phyloP scores from a whole-genome alignment of 805 yeast genomes.

The Blastobotrys chiropterorum region DNA sequence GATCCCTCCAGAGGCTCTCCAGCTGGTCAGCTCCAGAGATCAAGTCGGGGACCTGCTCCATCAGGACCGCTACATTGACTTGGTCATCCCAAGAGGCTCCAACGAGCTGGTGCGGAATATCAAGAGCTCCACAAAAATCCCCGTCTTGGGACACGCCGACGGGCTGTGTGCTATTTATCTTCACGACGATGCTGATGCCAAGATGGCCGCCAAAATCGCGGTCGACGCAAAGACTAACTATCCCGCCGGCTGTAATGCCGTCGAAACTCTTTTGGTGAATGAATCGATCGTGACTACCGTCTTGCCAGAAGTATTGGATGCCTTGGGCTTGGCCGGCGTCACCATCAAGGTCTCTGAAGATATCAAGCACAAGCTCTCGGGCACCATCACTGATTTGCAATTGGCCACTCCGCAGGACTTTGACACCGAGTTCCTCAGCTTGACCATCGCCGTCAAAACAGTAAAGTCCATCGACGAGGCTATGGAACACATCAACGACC shows the following conservation, averaged over 20 bases:
- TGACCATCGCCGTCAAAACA: slow-evolving; percentile 71
- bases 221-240: slow-evolving; percentile 91
- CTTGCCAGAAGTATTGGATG: no score
- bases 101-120: slow-evolving; percentile 83
- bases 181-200: slow-evolving; percentile 69
- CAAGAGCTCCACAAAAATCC: slow-evolving; percentile 84
- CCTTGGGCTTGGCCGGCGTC: slow-evolving; percentile 60
- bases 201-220: slow-evolving; percentile 66
- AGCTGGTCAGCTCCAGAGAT: slow-evolving; percentile 80
- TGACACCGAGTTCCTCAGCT: slow-evolving; percentile 73
- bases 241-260: slow-evolving; percentile 99
- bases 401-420: slow-evolving; percentile 54
- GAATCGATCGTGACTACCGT: slow-evolving; percentile 31
- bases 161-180: slow-evolving; percentile 90
- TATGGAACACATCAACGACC: slow-evolving; percentile 77
- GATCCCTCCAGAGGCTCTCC: slow-evolving; percentile 78
- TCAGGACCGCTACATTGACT: slow-evolving; percentile 86
- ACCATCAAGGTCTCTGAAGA: slow-evolving; percentile 61
- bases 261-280: slow-evolving; percentile 74
- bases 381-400: background rate
- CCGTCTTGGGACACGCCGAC: slow-evolving; percentile 98
- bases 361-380: slow-evolving; percentile 28
- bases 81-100: slow-evolving; percentile 98
- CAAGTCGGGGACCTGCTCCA: slow-evolving; percentile 78
- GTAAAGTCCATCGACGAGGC: slow-evolving; percentile 62